Evolutionary conservation across 1,139 yeast species (phyloP).

Genomic region (Candida pseudocylindracea): DNA sequence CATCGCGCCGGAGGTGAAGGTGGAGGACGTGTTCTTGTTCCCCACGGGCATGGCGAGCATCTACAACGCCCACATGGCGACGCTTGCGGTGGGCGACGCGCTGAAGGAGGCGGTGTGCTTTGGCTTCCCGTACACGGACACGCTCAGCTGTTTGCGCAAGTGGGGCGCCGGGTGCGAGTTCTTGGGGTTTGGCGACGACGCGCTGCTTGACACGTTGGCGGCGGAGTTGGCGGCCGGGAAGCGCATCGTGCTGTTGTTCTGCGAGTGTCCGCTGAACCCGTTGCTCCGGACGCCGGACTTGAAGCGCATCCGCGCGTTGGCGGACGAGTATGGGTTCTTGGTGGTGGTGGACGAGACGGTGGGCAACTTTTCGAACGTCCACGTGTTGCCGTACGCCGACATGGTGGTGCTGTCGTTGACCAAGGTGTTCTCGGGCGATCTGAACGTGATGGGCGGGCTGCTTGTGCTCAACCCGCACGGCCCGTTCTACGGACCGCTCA

Average conservation of each 20-base stretch:
- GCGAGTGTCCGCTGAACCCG: conserved; percentile 93
- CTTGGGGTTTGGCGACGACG: conserved; percentile 65
- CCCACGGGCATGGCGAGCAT: conserved; percentile 92
- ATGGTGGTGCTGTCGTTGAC: conserved; percentile 75
- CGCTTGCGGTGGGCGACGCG: conserved; percentile 13
- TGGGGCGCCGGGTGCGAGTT: conserved; percentile 82
- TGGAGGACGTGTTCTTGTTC: conserved; percentile 56
- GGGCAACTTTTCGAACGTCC: conserved; percentile 73
- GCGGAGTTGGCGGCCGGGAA: conserved; percentile 35
- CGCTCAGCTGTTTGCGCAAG: conserved; percentile 61
- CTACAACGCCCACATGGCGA: conserved; percentile 57
- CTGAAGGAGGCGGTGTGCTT: conserved; percentile 63
- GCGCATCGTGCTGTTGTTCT: conserved; percentile 47
- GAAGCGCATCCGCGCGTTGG: conserved; percentile 33
- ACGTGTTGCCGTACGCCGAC: conserved; percentile 66
- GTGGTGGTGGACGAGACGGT: conserved; percentile 86
- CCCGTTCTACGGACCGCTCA: conserved; percentile 25
- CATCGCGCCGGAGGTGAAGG: conserved; percentile 21
- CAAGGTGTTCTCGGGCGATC: conserved; percentile 83
- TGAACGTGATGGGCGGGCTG: conserved; percentile 91
- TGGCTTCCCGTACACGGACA: conserved; percentile 92
- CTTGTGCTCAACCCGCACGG: conserved; percentile 56
- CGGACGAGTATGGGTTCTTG: conserved; percentile 49
- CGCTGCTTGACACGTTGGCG: conserved; percentile 47
- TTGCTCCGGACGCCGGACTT: conserved; percentile 67